Evolutionary conservation across 139 green algal genomes (phyloP), one percentile per base, ranked within the genome.

Genomic region (Tetratostichococcus sp.): DNA sequence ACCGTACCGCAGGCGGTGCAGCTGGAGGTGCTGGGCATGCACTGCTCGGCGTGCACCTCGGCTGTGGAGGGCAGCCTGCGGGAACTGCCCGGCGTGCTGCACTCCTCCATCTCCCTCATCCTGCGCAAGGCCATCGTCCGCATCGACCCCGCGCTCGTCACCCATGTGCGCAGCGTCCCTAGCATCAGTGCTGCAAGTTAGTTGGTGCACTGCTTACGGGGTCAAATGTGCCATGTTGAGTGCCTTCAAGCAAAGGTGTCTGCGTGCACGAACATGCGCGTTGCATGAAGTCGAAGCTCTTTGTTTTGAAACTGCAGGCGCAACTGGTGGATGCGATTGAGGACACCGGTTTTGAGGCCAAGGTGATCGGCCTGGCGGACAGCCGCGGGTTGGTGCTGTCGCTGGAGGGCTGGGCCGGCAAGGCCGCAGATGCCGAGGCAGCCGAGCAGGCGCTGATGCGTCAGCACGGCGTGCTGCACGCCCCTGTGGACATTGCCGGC

Each of bases 1-100:
- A n/a, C n/a, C n/a, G n/a, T n/a, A n/a, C n/a, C n/a, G 50, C 50
- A 62, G 50, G 50, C 1, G 2, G 19, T 74, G 30, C 86, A 95
- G 89, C 76, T 96, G 6, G 87, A 80, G 0, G 85, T 97, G 0
- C 73, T 77, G 30, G 92, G 86, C 73, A 97, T 97, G 93, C 93
- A 94, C 77, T 97, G 93, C 78, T 88, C 88, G n/a, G 87, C 86
- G 21, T 97, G 93, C 84, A 91, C 87, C 0, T 82, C 86, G 0
- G 89, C 89, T 2, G 90, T 97, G 1, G 91, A 96, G 70, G 43
- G 43, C n/a, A 80, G 75, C 4, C 69, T 94, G 59, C n/a, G 22
- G 1, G 62, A 30, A 1, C 21, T 86, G 23, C 58, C 50, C 8
- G 89, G 89, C 14, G 84, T 94, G 4, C 35, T 57, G 22, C 33